Evolutionary conservation across 1,139 yeast species (phyloP), one percentile per base, ranked within the genome.

Genomic region (Yarrowia galli): DNA sequence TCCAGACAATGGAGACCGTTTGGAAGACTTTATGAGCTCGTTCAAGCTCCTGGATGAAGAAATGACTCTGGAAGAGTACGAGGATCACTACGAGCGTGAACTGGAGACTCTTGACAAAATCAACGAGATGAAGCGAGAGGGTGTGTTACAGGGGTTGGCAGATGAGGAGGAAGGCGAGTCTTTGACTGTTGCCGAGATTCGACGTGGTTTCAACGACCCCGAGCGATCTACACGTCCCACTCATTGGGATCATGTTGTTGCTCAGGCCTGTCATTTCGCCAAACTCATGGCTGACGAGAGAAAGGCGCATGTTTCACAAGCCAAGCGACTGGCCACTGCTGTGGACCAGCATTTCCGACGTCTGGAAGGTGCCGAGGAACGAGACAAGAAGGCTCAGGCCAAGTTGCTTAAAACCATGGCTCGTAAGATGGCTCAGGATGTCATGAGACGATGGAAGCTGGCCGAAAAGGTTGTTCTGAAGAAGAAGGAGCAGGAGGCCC

Each of bases 311-410:
- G 84, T 87, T 35, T 83, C 88, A n/a, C 82, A 87, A 71, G 87
- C 92, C 1, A 85, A 88, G 73, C 91, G 87, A 72, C 83, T 92
- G 18, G 89, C 98, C 0, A 87, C 84, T 64, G 91, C 92, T 90
- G 81, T 96, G 40, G 98, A 93, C 70, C 87, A 84, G 66, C 96
- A 95, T 79, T 95, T 92, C 80, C 90, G 89, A 73, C 87, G 92
- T 77, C 84, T 91, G 69, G 87, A 89, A 1, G 97, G 97, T 67
- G 97, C 96, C 60, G 92, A 91, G 71, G 98, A 95, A 72, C 85
- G 97, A 70, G 85, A 87, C 70, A 84, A 84, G 22, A 86, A 87
- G 71, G 95, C 89, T 71, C 84, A 87, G 72, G 81, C 79, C 61
- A 75, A 78, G 65, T 72, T 75, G 13, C 81, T 90, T 70, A 82